Percentiles rank a stretch among this genome's conserved stretches.
phyloP scores from a whole-genome alignment of 495 filamentous ascomycete species.

The Talaromyces nanjingensis region DNA sequence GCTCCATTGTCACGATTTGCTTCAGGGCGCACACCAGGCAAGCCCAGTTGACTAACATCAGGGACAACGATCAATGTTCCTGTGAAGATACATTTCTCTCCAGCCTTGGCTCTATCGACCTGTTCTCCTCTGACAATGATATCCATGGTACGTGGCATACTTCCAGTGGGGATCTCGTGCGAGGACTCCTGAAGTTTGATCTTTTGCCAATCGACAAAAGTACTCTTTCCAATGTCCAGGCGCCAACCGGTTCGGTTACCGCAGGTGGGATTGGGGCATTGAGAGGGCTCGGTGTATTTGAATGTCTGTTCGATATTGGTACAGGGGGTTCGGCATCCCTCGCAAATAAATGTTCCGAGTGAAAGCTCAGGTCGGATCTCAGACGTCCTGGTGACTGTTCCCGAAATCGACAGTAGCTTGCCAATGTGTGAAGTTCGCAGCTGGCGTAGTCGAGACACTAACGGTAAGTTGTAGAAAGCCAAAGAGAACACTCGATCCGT shows the following conservation, averaged over 20 bases:
- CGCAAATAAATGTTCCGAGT: slow-evolving; percentile 87
- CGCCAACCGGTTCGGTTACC: slow-evolving; percentile 86
- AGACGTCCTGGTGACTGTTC: slow-evolving; percentile 92
- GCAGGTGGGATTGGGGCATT: slow-evolving; percentile 91
- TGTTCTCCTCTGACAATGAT: slow-evolving; percentile 97
- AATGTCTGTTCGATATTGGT: slow-evolving; percentile 96
- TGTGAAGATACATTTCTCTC: slow-evolving; percentile 96
- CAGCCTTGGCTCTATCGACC: slow-evolving; percentile 93
- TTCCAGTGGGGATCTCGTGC: slow-evolving; percentile 95
- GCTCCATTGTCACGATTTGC: slow-evolving; percentile 78
- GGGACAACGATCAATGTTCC: slow-evolving; percentile 94
- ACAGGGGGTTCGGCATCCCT: slow-evolving; percentile 71
- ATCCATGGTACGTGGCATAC: slow-evolving; percentile 98
- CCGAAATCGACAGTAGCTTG: slow-evolving; percentile 86
- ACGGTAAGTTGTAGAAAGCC: slow-evolving; percentile 92
- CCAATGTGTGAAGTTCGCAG: slow-evolving; percentile 89
- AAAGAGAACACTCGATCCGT: slow-evolving; percentile 94
- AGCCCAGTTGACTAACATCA: slow-evolving; percentile 89
- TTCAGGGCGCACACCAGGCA: slow-evolving; percentile 78
- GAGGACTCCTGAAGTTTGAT: slow-evolving; percentile 96
- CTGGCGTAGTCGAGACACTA: slow-evolving; percentile 85
- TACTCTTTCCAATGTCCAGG: slow-evolving; percentile 91
- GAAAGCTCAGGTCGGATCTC: slow-evolving; percentile 93
- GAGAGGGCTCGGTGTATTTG: slow-evolving; percentile 90
- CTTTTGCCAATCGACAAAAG: slow-evolving; percentile 99